Evolutionary conservation across 2,329 filamentous ascomycete genomes (phyloP), one percentile per base, ranked within the genome.

Genomic region (Rhynchosporium agropyri): DNA sequence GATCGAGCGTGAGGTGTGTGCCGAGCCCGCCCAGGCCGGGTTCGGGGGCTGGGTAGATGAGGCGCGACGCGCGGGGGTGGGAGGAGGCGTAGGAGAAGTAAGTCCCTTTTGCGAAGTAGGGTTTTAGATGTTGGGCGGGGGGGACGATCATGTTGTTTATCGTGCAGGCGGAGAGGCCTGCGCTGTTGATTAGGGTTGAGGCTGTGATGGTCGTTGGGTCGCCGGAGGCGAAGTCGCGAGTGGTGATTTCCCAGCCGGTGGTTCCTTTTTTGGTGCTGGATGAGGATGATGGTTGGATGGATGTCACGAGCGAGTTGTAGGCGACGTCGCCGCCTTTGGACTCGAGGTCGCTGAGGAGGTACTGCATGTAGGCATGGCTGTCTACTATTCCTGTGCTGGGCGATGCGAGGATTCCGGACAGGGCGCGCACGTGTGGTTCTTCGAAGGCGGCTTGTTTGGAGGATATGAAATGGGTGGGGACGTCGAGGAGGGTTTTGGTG

Each of bases 1-100:
- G 83, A 75, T 99, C 95, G 62, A 98, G 83, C 0, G 95, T 99
- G 20, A 99, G 80, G 76, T 99, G 95, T 0, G 95, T 98, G 54
- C 95, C 95, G 0, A 99, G 79, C 0, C 95, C 94, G 58, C 86
- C 93, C 28, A 88, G 84, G 1, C 93, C 93, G 0, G 92, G 89
- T 8, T 90, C 81, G 0, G 94, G 92, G 0, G 90, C 92, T 0
- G 95, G 95, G 73, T 98, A 99, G 57, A 99, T 81, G 28, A 99
- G 84, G 10, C 93, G 86, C 46, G 78, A 81, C 0, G 92, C 92
- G 1, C 71, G 73, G 0, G 92, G 93, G 0, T 73, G 73, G 0
- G 87, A 84, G 1, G 85, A 79, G 0, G 83, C 77, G 78, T 97
- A 98, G 36, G 89, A 90, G 78, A 96, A 98, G 79, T 99, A 99